Evolutionary conservation across 2,329 filamentous ascomycete species (phyloP), one percentile per base, ranked within the genome.

Genomic region (Thyridium curvatum): DNA sequence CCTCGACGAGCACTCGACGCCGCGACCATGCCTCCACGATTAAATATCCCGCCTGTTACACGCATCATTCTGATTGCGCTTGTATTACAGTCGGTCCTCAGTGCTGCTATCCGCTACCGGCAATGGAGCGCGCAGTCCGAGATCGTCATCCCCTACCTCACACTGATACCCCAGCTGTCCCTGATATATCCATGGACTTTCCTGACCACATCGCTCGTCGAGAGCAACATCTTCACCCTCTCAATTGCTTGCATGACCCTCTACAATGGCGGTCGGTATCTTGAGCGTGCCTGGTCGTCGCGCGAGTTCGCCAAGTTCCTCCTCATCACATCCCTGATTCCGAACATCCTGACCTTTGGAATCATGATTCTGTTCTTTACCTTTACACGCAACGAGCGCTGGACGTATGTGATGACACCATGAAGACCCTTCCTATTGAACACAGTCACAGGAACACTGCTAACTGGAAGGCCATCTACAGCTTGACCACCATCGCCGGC

Each of bases 211-310:
- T 86, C 89, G 0, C 74, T 96, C 41, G 88, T 96, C 35, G 93
- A 98, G 68, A 85, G 87, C 62, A 97, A 97, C 60, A 71, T 97
- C 52, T 85, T 95, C 55, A 94, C 88, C 10, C 72, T 96, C 32
- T 65, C 78, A 18, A 79, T 94, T 41, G 88, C 87, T 35, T 82
- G 74, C 18, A 68, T 82, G 32, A 90, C 90, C 1, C 65, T 97
- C 39, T 94, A 90, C 62, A 87, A 95, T 66, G 91, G 91, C 40
- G 93, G 93, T 9, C 81, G 89, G 52, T 98, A 98, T 61, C 77
- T 98, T 16, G 93, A 98, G 72, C 76, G 93, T 54, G 91, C 93
- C 28, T 98, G 91, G 93, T 90, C 89, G 26, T 91, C 87, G 18
- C 78, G 77, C 41, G 91, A 97, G 61, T 87, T 96, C 59, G 87